These are phyloP conservation scores for Hsuehochloa calcarea DNA, from an alignment of 176 grass and related monocot species.

Conservation along the genomic window DNA sequence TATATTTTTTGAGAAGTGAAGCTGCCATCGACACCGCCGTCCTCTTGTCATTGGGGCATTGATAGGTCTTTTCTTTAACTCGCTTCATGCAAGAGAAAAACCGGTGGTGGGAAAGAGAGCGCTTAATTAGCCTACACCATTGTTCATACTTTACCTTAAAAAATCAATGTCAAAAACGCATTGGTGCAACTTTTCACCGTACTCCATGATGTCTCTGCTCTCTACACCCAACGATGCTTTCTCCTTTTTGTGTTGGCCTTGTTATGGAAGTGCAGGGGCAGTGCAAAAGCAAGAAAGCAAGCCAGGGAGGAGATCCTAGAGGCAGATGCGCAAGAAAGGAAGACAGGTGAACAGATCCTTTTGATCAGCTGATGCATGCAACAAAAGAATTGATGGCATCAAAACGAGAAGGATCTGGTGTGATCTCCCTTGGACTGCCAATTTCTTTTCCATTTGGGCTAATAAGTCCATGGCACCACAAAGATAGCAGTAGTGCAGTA, in stretches of 20 bases:
- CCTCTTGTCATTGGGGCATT: constrained; percentile 50
- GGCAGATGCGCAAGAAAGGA: constrained; percentile 34
- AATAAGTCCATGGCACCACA: constrained; percentile 32
- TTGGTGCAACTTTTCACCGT: constrained; percentile 42
- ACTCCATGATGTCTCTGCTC: constrained; percentile 29
- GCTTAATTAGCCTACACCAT: neutral
- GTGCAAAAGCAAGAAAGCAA: constrained; percentile 46
- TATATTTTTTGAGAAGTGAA: neutral
- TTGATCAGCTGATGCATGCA: constrained; percentile 35
- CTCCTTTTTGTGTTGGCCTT: constrained; percentile 45
- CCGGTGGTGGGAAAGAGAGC: constrained; percentile 12
- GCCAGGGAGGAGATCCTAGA: constrained; percentile 43
- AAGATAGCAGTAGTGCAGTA: neutral
- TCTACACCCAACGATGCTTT: constrained; percentile 1
- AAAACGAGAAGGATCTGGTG: constrained; percentile 39
- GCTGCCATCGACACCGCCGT: constrained; percentile 32
- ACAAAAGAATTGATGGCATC: constrained; percentile 39
- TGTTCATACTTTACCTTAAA: neutral
- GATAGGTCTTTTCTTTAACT: constrained; percentile 65
- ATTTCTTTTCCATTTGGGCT: constrained; percentile 48
- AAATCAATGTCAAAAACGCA: neutral
- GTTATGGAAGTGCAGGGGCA: constrained; percentile 48
- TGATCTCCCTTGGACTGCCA: constrained; percentile 1
- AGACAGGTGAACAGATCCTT: constrained; percentile 33
- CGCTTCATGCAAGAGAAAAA: constrained; percentile 42